These are phyloP conservation scores for Xylaria hypoxylon DNA, from an alignment of 2,329 filamentous ascomycete genomes.

Conservation along the genomic window DNA sequence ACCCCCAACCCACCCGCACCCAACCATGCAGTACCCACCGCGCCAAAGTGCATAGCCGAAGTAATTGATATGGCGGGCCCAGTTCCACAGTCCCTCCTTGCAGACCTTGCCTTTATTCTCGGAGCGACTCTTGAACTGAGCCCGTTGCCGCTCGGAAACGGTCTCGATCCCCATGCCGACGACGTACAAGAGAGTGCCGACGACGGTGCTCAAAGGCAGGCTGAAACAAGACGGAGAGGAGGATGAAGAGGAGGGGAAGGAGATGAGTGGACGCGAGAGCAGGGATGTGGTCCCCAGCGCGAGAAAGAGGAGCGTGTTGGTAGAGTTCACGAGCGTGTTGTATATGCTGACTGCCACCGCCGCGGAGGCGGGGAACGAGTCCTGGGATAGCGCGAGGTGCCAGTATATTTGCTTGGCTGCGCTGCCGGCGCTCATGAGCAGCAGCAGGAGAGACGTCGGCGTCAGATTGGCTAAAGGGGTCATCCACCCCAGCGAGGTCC, in stretches of 20 bases:
- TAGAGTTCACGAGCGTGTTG: conserved; percentile 67
- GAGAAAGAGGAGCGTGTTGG: conserved; percentile 67
- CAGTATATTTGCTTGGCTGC: conserved; percentile 69
- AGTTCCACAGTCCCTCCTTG: conserved; percentile 54
- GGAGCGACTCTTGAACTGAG: conserved; percentile 53
- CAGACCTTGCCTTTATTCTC: conserved; percentile 56
- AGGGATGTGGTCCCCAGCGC: conserved; percentile 59
- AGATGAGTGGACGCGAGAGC: conserved; percentile 40
- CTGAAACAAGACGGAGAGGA: conserved; percentile 26
- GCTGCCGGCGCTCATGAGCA: conserved; percentile 65
- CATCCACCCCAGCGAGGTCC: conserved; percentile 39
- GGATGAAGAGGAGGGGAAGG: conserved; percentile 42
- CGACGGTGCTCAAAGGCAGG: conserved; percentile 54
- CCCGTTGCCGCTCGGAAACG: conserved; percentile 67
- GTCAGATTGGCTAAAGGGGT: conserved; percentile 55
- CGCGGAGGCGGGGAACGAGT: conserved; percentile 59
- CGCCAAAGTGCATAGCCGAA: conserved; percentile 53
- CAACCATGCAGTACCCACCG: conserved; percentile 51
- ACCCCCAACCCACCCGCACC: conserved; percentile 53
- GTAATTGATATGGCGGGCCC: conserved; percentile 57
- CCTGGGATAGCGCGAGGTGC: conserved; percentile 59
- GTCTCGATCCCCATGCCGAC: conserved; percentile 66
- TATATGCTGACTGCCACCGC: conserved; percentile 60
- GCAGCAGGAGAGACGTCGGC: conserved; percentile 62
- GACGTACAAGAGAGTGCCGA: conserved; percentile 63